phyloP scores from a whole-genome alignment of 2,329 filamentous ascomycete species.

The Taxawa tesnikishii region DNA sequence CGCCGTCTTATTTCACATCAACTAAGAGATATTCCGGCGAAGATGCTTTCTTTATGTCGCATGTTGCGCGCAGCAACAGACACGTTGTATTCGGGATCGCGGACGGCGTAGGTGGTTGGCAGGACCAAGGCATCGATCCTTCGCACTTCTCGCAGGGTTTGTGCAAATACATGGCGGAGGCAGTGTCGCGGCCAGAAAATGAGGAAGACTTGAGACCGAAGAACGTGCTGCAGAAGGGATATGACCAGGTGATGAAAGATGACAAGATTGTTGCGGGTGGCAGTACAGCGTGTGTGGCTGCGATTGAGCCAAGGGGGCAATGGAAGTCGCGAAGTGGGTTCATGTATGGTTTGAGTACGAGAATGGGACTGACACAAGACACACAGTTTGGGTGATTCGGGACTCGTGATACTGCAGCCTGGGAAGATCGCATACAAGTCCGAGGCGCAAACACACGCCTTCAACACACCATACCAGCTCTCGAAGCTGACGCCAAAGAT shows the following conservation, averaged over 20 bases:
- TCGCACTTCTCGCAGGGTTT: slow-evolving; percentile 90
- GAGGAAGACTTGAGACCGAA: slow-evolving; percentile 35
- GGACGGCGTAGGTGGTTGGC: slow-evolving; percentile 93
- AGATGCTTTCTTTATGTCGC: slow-evolving; percentile 86
- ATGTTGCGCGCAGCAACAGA: slow-evolving; percentile 54
- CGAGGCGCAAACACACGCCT: slow-evolving; percentile 82
- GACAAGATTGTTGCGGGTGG: slow-evolving; percentile 65
- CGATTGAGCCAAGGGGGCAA: slow-evolving; percentile 58
- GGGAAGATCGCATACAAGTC: slow-evolving; percentile 79
- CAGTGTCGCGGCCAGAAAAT: slow-evolving; percentile 43
- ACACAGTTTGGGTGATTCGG: slow-evolving; percentile 69
- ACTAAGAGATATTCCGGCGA: slow-evolving; percentile 65
- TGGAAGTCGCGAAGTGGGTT: slow-evolving; percentile 71
- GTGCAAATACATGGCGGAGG: slow-evolving; percentile 82
- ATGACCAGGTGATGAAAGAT: slow-evolving; percentile 69
- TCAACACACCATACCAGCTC: slow-evolving; percentile 95
- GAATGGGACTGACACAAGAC: slow-evolving; percentile 3
- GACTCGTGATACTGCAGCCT: slow-evolving; percentile 74
- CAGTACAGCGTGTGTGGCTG: slow-evolving; percentile 81
- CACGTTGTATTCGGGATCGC: slow-evolving; percentile 77
- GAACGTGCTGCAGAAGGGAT: slow-evolving; percentile 68
- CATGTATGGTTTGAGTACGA: not conserved
- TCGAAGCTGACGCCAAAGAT: slow-evolving; percentile 75
- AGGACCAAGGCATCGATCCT: slow-evolving; percentile 82
- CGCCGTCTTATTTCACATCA: slow-evolving; percentile 32